These are phyloP conservation scores for Tolypocladium album DNA, from an alignment of 2,329 filamentous ascomycete genomes.

Conservation along the genomic window DNA sequence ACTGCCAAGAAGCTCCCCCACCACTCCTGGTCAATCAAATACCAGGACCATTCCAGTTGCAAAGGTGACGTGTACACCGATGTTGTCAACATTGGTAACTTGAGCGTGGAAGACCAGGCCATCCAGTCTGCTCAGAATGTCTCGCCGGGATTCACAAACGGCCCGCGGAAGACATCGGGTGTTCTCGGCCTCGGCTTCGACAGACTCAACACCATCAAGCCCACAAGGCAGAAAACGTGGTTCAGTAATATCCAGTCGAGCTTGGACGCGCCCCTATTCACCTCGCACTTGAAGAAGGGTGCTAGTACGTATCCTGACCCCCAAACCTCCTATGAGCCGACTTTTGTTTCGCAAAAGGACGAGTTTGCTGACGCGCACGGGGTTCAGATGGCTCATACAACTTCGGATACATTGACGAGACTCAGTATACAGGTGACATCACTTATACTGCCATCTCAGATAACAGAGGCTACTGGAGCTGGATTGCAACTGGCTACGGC, in stretches of 20 bases:
- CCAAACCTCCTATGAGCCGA: neutral
- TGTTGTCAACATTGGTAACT: neutral
- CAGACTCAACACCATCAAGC: neutral
- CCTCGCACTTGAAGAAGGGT: neutral
- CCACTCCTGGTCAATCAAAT: neutral
- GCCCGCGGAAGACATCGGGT: neutral
- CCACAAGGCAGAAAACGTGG: neutral
- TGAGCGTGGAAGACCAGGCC: neutral
- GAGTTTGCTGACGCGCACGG: neutral
- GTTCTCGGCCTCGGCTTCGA: neutral
- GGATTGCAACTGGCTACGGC: conserved; percentile 10
- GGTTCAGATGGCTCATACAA: neutral
- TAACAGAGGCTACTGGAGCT: conserved; percentile 53
- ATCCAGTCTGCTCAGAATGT: neutral
- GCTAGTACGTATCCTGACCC: neutral
- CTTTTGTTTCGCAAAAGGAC: neutral
- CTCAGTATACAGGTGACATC: conserved; percentile 52
- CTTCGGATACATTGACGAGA: conserved; percentile 58
- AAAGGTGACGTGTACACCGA: neutral
- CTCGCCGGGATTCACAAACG: neutral
- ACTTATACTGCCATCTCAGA: conserved; percentile 47
- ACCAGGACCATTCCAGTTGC: neutral
- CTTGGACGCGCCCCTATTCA: neutral
- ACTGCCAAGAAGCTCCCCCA: neutral
- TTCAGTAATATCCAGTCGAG: neutral